A percentile compares a stretch with the other conserved stretches of the same genome.
phyloP scores from a whole-genome alignment of 495 filamentous ascomycete genomes.

The Elasticomyces elasticus region DNA sequence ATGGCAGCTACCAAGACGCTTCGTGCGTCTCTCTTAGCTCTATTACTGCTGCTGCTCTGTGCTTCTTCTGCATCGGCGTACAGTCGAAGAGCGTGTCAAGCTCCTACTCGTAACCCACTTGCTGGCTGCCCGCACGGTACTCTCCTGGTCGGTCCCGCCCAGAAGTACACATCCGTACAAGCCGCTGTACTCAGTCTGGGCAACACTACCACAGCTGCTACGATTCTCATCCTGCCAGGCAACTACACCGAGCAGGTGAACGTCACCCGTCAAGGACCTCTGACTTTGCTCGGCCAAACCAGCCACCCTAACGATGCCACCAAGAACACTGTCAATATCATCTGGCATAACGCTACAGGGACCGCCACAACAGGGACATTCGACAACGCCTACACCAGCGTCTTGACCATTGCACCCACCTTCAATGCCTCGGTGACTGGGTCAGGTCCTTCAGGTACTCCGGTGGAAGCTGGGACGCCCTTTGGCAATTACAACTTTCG shows the following conservation, averaged over 20 bases:
- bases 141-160: conserved; percentile 37
- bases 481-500: conserved; percentile 50
- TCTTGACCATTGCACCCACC: conserved; percentile 47
- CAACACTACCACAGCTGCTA: conserved; percentile 38
- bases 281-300: conserved; percentile 48
- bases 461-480: conserved; percentile 46
- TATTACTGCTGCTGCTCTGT: not conserved
- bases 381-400: conserved; percentile 50
- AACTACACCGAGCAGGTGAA: conserved; percentile 52
- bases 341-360: conserved; percentile 39
- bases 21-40: not conserved
- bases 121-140: conserved; percentile 40
- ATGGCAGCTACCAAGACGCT: not conserved
- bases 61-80: conserved; percentile 4
- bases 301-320: conserved; percentile 31
- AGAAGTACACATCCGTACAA: conserved; percentile 42
- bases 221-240: conserved; percentile 46
- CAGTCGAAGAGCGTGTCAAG: conserved; percentile 18
- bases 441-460: conserved; percentile 44
- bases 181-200: conserved; percentile 46
- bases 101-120: conserved; percentile 28
- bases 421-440: conserved; percentile 48
- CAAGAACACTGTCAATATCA: conserved; percentile 41
- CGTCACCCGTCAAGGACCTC: conserved; percentile 46
- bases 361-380: conserved; percentile 34